These are phyloP conservation scores for Globisporangium uncinulatum DNA, from an alignment of 352 stramenopile species.

Conservation along the genomic window DNA sequence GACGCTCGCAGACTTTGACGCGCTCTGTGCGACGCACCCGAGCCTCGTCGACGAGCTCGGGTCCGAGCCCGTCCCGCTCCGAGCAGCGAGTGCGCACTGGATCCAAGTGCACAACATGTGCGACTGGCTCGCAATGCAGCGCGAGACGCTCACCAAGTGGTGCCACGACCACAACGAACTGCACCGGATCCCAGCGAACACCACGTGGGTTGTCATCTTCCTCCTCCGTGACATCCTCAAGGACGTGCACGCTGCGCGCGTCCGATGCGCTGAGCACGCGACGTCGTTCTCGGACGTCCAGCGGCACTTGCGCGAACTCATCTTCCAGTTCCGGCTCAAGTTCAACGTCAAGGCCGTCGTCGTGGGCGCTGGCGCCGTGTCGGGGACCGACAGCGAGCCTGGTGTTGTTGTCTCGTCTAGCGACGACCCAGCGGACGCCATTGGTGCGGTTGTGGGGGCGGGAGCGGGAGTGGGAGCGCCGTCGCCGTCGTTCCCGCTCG, in stretches of 20 bases:
- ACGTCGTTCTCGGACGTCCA: slow-evolving; percentile 33
- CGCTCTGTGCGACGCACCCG: slow-evolving; percentile 19
- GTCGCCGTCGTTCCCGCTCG: slow-evolving; percentile 10
- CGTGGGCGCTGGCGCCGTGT: neutral
- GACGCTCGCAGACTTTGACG: slow-evolving; percentile 29
- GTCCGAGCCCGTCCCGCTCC: slow-evolving; percentile 6
- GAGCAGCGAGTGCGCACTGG: slow-evolving; percentile 24
- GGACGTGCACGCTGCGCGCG: slow-evolving; percentile 26
- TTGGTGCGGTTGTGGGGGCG: neutral
- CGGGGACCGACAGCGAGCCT: neutral
- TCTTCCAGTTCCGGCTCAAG: slow-evolving; percentile 45
- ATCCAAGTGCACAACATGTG: slow-evolving; percentile 31
- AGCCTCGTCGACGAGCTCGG: slow-evolving; percentile 20
- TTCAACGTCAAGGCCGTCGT: slow-evolving; percentile 36
- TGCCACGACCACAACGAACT: slow-evolving; percentile 22
- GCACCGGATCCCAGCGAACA: slow-evolving; percentile 15
- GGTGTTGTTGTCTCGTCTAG: neutral
- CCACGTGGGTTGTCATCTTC: slow-evolving; percentile 41
- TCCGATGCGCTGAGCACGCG: slow-evolving; percentile 24
- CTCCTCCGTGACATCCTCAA: slow-evolving; percentile 44
- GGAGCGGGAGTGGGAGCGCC: neutral
- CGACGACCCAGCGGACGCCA: slow-evolving; percentile 1
- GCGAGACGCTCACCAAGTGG: slow-evolving; percentile 38
- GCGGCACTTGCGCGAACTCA: slow-evolving; percentile 33
- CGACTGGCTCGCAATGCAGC: slow-evolving; percentile 40